Conservation (phyloP, 2,329 filamentous ascomycete species). For the Knoxdaviesia proteae region DNA sequence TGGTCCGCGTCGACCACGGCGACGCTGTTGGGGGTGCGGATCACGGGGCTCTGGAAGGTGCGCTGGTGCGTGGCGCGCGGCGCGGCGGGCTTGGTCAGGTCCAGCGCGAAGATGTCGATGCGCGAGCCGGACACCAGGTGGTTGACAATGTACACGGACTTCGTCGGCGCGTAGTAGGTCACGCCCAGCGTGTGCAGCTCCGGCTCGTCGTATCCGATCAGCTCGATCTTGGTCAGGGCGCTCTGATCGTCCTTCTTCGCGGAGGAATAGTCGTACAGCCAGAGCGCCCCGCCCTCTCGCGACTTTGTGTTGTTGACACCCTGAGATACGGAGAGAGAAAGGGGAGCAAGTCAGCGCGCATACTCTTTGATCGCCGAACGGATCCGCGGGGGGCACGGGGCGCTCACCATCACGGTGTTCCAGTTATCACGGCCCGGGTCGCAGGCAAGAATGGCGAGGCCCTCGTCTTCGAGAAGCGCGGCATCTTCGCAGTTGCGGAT, state of each 20-base stretch:
- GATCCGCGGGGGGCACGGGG: neutral
- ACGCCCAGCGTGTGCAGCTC: constrained; percentile 20
- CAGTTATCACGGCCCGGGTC: constrained; percentile 18
- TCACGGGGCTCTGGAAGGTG: constrained; percentile 16
- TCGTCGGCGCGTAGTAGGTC: constrained; percentile 14
- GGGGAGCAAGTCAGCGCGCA: neutral
- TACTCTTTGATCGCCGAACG: neutral
- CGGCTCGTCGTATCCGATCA: constrained; percentile 7
- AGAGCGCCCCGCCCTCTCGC: constrained; percentile 8
- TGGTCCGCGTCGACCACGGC: constrained; percentile 13
- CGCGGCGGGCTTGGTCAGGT: constrained; percentile 9
- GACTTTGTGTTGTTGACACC: constrained; percentile 6
- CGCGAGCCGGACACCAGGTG: constrained; percentile 14
- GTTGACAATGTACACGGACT: constrained; percentile 16
- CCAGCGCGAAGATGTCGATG: constrained; percentile 18
- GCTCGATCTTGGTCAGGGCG: constrained; percentile 7
- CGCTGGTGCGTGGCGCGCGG: constrained; percentile 15
- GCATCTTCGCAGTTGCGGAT: constrained; percentile 19
- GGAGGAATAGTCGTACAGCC: constrained; percentile 15
- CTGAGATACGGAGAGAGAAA: constrained; percentile 4
- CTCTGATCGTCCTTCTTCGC: constrained; percentile 4
- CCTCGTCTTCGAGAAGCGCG: constrained; percentile 14
- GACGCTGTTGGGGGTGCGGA: constrained; percentile 19
- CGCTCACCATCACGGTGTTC: constrained; percentile 19
- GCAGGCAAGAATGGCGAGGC: constrained; percentile 16